phyloP scores from a whole-genome alignment of 108 stramenopile genomes.

The Cyclotella sp. region DNA sequence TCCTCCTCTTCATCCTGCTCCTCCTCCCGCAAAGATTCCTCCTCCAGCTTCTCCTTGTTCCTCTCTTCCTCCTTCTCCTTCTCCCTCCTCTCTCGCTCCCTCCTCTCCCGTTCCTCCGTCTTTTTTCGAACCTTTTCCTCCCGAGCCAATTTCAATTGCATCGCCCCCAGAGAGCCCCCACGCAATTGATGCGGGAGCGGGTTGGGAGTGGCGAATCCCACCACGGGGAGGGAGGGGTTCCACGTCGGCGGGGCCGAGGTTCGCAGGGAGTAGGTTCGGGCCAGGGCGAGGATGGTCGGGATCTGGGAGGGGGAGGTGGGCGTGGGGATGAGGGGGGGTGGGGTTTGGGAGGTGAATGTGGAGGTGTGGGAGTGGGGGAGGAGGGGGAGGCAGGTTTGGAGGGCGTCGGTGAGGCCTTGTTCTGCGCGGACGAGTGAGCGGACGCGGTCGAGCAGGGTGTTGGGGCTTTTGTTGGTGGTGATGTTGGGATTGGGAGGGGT shows the following conservation, averaged over 20 bases:
- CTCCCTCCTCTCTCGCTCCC: constrained; percentile 11
- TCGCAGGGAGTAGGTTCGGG: constrained; percentile 66
- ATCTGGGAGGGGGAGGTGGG: constrained; percentile 65
- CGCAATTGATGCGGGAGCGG: constrained; percentile 88
- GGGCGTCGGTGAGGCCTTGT: constrained; percentile 70
- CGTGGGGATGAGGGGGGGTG: constrained; percentile 61
- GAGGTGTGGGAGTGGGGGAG: constrained; percentile 46
- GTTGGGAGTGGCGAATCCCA: constrained; percentile 85
- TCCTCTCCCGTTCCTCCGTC: constrained; percentile 44
- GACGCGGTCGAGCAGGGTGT: constrained; percentile 45
- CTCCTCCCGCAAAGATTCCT: constrained; percentile 30
- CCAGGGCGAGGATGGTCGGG: constrained; percentile 67
- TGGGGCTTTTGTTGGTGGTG: too few species aligned
- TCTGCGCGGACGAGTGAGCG: constrained; percentile 69
- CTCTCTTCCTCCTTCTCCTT: constrained; percentile 37
- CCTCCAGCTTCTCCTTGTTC: constrained; percentile 30
- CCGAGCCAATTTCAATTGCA: constrained; percentile 73
- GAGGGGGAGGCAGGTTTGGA: constrained; percentile 58
- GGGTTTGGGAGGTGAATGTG: constrained; percentile 33
- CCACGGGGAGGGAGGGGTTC: constrained; percentile 81
- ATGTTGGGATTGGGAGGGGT: too few species aligned
- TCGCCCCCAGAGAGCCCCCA: constrained; percentile 76
- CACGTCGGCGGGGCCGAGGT: constrained; percentile 86
- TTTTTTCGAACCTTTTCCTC: constrained; percentile 62
- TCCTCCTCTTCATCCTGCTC: constrained; percentile 13